These are phyloP conservation scores for Naganishia vishniacii DNA, from an alignment of 768 basidiomycete species.

Conservation along the genomic window DNA sequence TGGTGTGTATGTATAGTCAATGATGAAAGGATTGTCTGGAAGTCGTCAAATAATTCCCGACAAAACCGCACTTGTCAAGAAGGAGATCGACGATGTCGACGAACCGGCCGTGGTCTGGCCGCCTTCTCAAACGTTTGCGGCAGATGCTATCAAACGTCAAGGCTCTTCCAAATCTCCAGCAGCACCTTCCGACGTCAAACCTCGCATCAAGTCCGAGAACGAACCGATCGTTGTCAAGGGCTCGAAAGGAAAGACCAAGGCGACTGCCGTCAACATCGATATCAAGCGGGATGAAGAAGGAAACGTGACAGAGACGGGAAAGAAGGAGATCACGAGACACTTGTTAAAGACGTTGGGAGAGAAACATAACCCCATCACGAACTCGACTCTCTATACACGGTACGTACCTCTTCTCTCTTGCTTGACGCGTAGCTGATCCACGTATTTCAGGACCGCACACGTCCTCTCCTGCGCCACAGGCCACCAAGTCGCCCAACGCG, in stretches of 20 bases:
- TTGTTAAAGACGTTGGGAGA: conserved; percentile 18
- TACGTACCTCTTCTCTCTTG: neutral
- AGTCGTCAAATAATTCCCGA: too few species aligned
- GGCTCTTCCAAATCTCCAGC: neutral
- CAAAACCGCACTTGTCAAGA: neutral
- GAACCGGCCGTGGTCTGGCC: conserved; percentile 14
- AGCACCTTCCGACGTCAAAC: neutral
- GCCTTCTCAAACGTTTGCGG: conserved; percentile 9
- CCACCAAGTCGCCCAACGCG: conserved; percentile 29
- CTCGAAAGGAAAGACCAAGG: neutral
- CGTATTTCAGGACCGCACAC: conserved; percentile 22
- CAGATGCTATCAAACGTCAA: conserved; percentile 10
- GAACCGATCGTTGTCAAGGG: neutral
- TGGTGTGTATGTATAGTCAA: too few species aligned
- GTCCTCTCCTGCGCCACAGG: conserved; percentile 27
- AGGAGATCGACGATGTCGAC: neutral
- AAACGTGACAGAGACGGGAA: conserved; percentile 11
- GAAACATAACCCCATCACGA: conserved; percentile 25
- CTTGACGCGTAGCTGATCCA: neutral
- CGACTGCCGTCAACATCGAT: neutral
- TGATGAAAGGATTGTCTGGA: too few species aligned
- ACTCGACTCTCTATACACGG: conserved; percentile 28
- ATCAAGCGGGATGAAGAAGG: conserved; percentile 19
- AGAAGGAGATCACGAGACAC: conserved; percentile 21
- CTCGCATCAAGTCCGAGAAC: neutral